phyloP scores from a whole-genome alignment of 108 stramenopile genomes.

The Pseudonitzschia delicatissima region DNA sequence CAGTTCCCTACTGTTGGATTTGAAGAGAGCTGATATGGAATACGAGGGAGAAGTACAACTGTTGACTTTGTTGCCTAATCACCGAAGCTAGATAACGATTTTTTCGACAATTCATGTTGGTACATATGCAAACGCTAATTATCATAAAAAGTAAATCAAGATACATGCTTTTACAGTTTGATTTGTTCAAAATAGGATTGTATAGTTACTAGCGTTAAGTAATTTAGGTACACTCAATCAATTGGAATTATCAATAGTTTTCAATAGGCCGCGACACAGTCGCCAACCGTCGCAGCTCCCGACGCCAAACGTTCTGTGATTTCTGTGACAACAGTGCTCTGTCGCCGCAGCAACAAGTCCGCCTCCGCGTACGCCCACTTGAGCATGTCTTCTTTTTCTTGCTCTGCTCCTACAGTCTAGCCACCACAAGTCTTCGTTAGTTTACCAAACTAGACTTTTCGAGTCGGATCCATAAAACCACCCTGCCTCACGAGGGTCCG shows the following conservation, averaged over 20 bases:
- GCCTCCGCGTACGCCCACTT: slow-evolving; percentile 86
- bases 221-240: too few relatives aligned
- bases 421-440: slow-evolving; percentile 25
- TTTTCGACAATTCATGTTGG: too few relatives aligned
- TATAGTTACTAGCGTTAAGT: too few relatives aligned
- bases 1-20: slow-evolving; percentile 97
- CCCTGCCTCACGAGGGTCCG: slow-evolving; percentile 85
- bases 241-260: too few relatives aligned
- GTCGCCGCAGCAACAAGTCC: slow-evolving; percentile 59
- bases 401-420: slow-evolving; percentile 22
- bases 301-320: slow-evolving; percentile 71
- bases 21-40: slow-evolving; percentile 82
- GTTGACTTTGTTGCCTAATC: slow-evolving; percentile 75
- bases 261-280: slow-evolving; percentile 87
- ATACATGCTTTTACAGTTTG: too few relatives aligned
- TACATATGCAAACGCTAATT: too few relatives aligned
- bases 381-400: slow-evolving; percentile 59
- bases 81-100: too few relatives aligned
- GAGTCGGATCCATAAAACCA: slow-evolving; percentile 74
- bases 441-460: slow-evolving; percentile 37
- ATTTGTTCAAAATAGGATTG: too few relatives aligned
- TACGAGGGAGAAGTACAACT: slow-evolving; percentile 84
- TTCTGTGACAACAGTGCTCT: slow-evolving; percentile 52
- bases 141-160: too few relatives aligned
- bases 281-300: slow-evolving; percentile 85